Evolutionary conservation across 2,329 filamentous ascomycete species (phyloP), one percentile per base, ranked within the genome.

Genomic region (Pleomassaria siparia): DNA sequence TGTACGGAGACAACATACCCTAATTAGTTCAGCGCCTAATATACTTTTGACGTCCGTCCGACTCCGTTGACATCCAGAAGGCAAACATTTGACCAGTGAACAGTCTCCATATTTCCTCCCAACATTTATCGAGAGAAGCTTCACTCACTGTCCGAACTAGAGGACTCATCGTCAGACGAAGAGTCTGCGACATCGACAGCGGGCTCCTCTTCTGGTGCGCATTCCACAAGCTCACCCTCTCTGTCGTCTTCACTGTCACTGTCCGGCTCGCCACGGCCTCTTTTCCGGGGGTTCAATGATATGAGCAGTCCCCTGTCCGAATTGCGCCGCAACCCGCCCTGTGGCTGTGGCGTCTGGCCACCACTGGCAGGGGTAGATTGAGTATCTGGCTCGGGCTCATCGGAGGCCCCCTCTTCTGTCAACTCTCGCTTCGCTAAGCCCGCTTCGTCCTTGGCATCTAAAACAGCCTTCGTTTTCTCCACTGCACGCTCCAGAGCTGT

Each of bases 401-500:
- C 13, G 30, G 30, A 33, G 6, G 30, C 13, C 13, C 15, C 15
- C 28, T 12, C 12, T 26, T 15, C 22, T 9, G 24, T n/a, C 28
- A 24, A 12, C 41, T 12, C 24, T 32, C 2, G 20, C 39, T 20
- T 43, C 47, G 10, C 52, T 33, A 25, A 9, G 24, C 25, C 32
- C 28, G 50, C 37, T 51, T 43, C 54, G 10, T 58, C 49, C 8
- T 54, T 49, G 9, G 45, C 54, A 12, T 58, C 51, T 7, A 64
- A 35, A n/a, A 49, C 44, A n/a, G 20, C 43, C 33, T 63, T 60
- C 2, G 56, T 54, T 3, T 51, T 46, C 25, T 43, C 20, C 7
- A 65, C 40, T 0, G 63, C 59, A 9, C 46, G 37, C 5, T 13
- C 12, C n/a, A 60, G n/a, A 9, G 62, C 61, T 4, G 51, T 46